Base-by-base conservation (phyloP, 1,139 yeast species). In the Nakaseomyces nivariensis region DNA sequence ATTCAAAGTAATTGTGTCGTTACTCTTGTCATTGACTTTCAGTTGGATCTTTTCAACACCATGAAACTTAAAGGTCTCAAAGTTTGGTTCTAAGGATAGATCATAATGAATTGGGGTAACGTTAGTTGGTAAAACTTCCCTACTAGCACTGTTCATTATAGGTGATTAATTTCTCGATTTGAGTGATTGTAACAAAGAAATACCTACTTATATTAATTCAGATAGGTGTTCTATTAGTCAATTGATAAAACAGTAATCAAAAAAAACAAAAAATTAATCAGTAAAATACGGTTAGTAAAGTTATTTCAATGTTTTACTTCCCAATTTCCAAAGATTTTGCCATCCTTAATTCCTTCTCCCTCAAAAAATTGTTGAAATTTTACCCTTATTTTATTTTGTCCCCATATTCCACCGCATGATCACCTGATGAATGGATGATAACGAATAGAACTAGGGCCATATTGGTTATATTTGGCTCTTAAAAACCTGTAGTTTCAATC, bases 51-150 rank as follows among this genome's bases (percentile, higher is more conserved):
- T 73, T 52, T 81, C 85, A 37, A 69, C 68, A 57, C 95, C 96
- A 45, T 73, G 71, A 62, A 81, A 88, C 54, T 79, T 83, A 74
- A 84, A 86, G 47, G 79, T 78, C 50, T 75, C 76, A 58, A 87
- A 79, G 59, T 80, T 73, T 38, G 96, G 95, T 61, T 85, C 92
- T 58, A 88, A 72, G 43, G 79, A 75, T 56, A 87, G 69, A 56
- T 78, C 77, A 66, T 87, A 87, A 67, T 84, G 86, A 53, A 74
- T 61, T 45, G 95, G 95, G 55, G 75, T 79, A 56, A 85, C 88
- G 59, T 82, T 78, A 44, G 77, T 72, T 47, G 95, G 95, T 56
- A 86, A 76, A 36, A 85, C 77, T 65, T 84, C 85, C 62, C 88
- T 77, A 34, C 59, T 38, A 13, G 33, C 33, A 24, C 36, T 43